Evolutionary conservation across 1,284 basidiomycete genomes (phyloP).

Genomic region (Boletus albobrunnescens): DNA sequence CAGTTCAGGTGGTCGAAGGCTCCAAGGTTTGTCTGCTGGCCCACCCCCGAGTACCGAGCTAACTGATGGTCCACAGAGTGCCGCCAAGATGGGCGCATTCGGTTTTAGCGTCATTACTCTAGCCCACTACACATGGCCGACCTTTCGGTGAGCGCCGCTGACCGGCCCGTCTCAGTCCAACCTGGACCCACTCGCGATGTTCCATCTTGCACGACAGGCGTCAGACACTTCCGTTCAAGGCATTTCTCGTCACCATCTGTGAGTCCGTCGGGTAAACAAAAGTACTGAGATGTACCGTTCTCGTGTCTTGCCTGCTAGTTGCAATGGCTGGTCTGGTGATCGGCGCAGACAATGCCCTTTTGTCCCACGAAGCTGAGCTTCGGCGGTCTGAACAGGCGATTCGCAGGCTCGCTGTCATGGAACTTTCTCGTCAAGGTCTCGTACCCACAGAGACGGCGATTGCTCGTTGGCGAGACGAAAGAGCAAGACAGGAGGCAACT

Average conservation of each 20-base stretch:
- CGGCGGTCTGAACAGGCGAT: conserved; percentile 65
- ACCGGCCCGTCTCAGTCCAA: background rate
- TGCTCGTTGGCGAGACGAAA: conserved; percentile 65
- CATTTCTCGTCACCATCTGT: conserved; percentile 64
- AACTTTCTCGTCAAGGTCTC: conserved; percentile 68
- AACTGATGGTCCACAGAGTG: conserved; percentile 46
- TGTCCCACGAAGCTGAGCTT: conserved; percentile 64
- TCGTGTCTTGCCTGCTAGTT: conserved; percentile 35
- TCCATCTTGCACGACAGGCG: conserved; percentile 41
- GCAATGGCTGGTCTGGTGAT: conserved; percentile 69
- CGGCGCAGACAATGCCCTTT: conserved; percentile 71
- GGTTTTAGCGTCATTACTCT: conserved; percentile 62
- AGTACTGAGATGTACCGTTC: background rate
- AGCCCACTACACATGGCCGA: conserved; percentile 74
- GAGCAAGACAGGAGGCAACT: conserved; percentile 19
- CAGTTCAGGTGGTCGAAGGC: conserved; percentile 52
- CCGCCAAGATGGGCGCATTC: conserved; percentile 47
- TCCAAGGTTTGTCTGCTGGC: conserved; percentile 37
- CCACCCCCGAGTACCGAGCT: background rate
- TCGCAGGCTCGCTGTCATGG: conserved; percentile 69
- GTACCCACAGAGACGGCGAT: conserved; percentile 83
- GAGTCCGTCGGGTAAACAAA: conserved; percentile 21
- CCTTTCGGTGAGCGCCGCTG: conserved; percentile 55
- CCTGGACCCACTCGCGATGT: background rate
- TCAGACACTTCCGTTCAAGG: conserved; percentile 80